These are phyloP conservation scores for Candida alai DNA, from an alignment of 805 yeast genomes.

Conservation along the genomic window DNA sequence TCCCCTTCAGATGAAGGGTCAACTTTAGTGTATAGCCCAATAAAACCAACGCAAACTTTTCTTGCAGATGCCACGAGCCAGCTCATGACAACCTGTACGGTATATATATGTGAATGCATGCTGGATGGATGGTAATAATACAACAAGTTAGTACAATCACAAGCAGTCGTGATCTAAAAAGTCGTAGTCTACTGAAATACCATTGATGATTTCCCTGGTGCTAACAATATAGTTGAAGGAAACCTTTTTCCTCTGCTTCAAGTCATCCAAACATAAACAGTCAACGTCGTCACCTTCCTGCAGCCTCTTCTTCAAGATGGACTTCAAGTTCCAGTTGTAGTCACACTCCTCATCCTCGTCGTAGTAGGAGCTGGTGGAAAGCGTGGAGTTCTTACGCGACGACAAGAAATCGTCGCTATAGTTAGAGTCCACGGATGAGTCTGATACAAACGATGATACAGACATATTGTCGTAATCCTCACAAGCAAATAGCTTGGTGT, in stretches of 20 bases:
- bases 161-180: slow-evolving; percentile 35
- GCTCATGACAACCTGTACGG: no score
- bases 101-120: no score
- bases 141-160: no score
- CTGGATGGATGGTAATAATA: no score
- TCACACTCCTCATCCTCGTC: slow-evolving; percentile 8
- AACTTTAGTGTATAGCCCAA: no score
- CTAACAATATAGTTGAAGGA: slow-evolving; percentile 40
- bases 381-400: slow-evolving; percentile 7
- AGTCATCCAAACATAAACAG: neutral
- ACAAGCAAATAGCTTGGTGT: slow-evolving; percentile 6
- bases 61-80: no score
- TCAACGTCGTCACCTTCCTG: slow-evolving; percentile 3
- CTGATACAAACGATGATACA: slow-evolving; percentile 10
- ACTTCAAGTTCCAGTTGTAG: slow-evolving; percentile 8
- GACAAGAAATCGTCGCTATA: slow-evolving; percentile 7
- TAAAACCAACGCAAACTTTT: no score
- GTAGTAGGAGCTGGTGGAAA: slow-evolving; percentile 7
- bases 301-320: slow-evolving; percentile 6
- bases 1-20: no score
- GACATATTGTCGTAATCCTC: slow-evolving; percentile 7
- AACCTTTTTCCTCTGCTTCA: slow-evolving; percentile 24
- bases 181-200: slow-evolving; percentile 40
- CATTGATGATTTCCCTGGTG: slow-evolving; percentile 44
- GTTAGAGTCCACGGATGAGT: slow-evolving; percentile 6